These are phyloP conservation scores for Wickerhamiella alocasiicola DNA, from an alignment of 805 yeast genomes.

Conservation along the genomic window DNA sequence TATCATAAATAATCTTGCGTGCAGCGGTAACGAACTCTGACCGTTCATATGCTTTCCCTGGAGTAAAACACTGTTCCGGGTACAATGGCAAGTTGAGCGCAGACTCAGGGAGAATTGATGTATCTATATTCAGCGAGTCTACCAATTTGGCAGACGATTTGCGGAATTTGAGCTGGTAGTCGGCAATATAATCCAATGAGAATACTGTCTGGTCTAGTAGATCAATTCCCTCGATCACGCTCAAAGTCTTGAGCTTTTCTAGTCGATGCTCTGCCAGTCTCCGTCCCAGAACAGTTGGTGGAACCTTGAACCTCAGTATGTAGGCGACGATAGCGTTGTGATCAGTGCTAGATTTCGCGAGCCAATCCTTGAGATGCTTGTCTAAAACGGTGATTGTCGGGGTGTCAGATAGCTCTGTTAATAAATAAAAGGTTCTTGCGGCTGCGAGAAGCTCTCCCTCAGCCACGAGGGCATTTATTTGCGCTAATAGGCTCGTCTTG, in stretches of 20 bases:
- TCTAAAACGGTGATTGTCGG: not conserved
- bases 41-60: not conserved
- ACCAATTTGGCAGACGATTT: not conserved
- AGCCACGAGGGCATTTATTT: not conserved
- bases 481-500: not conserved
- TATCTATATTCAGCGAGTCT: not conserved
- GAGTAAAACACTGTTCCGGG: not conserved
- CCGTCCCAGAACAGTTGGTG: not conserved
- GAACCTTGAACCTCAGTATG: slow-evolving; percentile 3
- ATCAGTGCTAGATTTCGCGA: not conserved
- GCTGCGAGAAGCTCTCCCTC: slow-evolving; percentile 1
- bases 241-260: not conserved
- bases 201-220: slow-evolving; percentile 4
- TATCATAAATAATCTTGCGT: not conserved
- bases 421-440: not conserved
- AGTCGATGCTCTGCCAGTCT: slow-evolving; percentile 1
- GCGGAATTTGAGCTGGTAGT: slow-evolving; percentile 4
- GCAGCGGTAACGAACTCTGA: not conserved
- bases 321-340: slow-evolving; percentile 4
- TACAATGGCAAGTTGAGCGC: slow-evolving; percentile 1
- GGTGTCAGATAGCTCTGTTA: not conserved
- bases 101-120: not conserved
- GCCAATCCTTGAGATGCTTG: slow-evolving; percentile 2
- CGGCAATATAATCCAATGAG: slow-evolving; percentile 4
- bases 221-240: not conserved